These are phyloP conservation scores for Polygonum maritimum DNA, from an alignment of 148 eudicot species.

Conservation along the genomic window DNA sequence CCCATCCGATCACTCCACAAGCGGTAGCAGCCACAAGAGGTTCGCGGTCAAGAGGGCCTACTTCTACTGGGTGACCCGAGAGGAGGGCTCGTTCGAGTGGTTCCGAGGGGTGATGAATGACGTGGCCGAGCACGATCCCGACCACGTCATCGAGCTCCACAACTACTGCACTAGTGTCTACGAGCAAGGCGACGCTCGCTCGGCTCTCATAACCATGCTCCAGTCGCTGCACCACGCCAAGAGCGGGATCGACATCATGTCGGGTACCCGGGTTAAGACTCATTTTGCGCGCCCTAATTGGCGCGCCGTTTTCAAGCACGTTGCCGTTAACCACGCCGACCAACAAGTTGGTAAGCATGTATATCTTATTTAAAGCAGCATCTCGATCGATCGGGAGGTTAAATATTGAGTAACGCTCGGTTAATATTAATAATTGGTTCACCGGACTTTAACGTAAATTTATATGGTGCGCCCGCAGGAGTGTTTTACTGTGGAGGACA, in stretches of 20 bases:
- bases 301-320: constrained; percentile 37
- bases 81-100: constrained; percentile 49
- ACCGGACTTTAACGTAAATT: no score
- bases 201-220: constrained; percentile 45
- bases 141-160: constrained; percentile 40
- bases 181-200: constrained; percentile 52
- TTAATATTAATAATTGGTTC: no score
- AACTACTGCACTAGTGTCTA: constrained; percentile 45
- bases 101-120: constrained; percentile 45
- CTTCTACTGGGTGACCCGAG: constrained; percentile 47
- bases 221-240: constrained; percentile 45
- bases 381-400: no score
- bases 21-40: neutral
- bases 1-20: neutral
- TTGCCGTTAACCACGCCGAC: constrained; percentile 28
- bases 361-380: no score
- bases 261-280: constrained; percentile 37
- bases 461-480: constrained; percentile 17
- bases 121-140: constrained; percentile 42
- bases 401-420: no score
- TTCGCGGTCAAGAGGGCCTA: constrained; percentile 29
- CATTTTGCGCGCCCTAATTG: constrained; percentile 50
- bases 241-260: constrained; percentile 39
- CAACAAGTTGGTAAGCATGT: constrained; percentile 39
- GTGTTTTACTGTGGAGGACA: constrained; percentile 49